Percentiles rank a stretch among this genome's conserved stretches.
phyloP scores from a whole-genome alignment of 163 green algal genomes.

The Volvox carteri region DNA sequence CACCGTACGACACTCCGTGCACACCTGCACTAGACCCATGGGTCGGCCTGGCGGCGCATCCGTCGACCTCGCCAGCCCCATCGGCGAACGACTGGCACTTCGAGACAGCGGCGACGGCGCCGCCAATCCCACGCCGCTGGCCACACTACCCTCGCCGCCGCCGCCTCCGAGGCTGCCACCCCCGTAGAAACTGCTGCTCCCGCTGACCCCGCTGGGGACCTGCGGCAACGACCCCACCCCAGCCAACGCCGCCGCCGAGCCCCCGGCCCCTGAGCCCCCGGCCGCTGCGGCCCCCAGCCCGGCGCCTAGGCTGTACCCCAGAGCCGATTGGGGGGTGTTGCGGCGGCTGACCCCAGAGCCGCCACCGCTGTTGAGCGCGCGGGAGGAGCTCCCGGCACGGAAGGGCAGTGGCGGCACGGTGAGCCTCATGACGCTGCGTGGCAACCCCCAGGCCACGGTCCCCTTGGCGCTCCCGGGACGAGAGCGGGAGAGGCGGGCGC shows the following conservation, averaged over 20 bases:
- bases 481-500: background rate
- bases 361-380: background rate
- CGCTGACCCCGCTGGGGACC: background rate
- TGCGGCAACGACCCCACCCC: background rate
- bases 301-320: background rate
- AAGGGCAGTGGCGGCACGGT: constrained; percentile 13
- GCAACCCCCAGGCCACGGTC: background rate
- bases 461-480: constrained; percentile 34
- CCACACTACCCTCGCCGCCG: background rate
- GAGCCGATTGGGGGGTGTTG: background rate
- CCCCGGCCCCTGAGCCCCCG: too few relatives aligned
- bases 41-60: constrained; percentile 14
- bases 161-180: background rate
- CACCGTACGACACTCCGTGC: background rate
- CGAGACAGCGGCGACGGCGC: background rate
- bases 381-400: background rate
- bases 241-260: background rate
- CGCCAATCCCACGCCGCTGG: background rate
- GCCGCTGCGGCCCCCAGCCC: background rate
- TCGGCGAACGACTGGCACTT: constrained; percentile 5
- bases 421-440: background rate
- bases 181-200: background rate
- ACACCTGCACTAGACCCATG: background rate
- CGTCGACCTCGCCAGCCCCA: background rate
- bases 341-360: background rate